Evolutionary conservation across 2,329 filamentous ascomycete species (phyloP).

Genomic region (Monosporascus sp.): DNA sequence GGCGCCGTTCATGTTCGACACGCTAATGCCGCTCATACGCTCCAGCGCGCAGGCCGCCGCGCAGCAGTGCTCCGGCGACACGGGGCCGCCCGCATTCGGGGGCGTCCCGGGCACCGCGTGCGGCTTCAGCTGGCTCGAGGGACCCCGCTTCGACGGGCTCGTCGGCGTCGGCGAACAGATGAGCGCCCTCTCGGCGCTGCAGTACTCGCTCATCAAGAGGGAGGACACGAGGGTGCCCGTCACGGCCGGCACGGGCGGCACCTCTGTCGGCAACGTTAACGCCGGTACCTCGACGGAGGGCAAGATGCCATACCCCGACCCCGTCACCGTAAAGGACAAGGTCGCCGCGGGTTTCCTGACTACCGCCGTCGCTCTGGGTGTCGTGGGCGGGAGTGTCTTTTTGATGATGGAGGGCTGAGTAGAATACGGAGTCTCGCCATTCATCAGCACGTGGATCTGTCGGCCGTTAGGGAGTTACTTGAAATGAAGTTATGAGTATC

Average conservation of each 20-base stretch:
- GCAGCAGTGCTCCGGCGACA: conserved; percentile 42
- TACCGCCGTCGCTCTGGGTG: conserved; percentile 40
- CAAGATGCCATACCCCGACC: conserved; percentile 21
- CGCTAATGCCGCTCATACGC: conserved; percentile 46
- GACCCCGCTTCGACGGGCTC: conserved; percentile 49
- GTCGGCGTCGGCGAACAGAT: conserved; percentile 66
- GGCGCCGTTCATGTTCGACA: conserved; percentile 45
- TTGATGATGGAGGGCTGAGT: conserved; percentile 31
- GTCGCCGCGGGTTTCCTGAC: conserved; percentile 54
- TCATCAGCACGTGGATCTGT: too few relatives aligned
- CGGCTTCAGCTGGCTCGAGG: conserved; percentile 59
- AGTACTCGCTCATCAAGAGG: conserved; percentile 51
- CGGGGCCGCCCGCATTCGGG: conserved; percentile 34
- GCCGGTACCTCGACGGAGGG: conserved; percentile 33
- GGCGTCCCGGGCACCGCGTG: conserved; percentile 57
- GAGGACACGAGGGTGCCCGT: conserved; percentile 33
- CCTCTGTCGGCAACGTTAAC: conserved; percentile 44
- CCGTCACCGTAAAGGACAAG: conserved; percentile 45
- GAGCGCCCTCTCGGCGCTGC: conserved; percentile 59
- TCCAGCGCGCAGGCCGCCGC: conserved; percentile 49
- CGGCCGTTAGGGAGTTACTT: too few relatives aligned
- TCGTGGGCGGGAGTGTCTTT: conserved; percentile 47
- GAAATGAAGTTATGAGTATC: too few relatives aligned
- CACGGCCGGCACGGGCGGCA: conserved; percentile 54
- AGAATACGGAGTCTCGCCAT: too few relatives aligned